Evolutionary conservation across 345 rosid genomes (phyloP).

Genomic region (Salix caprea): DNA sequence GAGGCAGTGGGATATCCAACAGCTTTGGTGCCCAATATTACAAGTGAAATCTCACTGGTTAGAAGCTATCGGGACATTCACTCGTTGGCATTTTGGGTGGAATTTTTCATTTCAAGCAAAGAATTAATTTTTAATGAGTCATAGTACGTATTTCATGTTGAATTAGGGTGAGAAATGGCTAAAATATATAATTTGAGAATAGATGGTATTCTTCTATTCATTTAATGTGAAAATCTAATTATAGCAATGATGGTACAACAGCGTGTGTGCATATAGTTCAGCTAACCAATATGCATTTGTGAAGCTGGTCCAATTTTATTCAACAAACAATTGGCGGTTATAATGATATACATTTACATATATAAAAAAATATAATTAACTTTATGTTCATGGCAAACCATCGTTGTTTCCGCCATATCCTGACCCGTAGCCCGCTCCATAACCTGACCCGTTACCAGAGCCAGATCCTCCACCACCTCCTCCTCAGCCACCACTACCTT

Average conservation of each 20-base stretch:
- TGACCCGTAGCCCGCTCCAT: not conserved
- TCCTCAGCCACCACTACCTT: constrained; percentile 4
- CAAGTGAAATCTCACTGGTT: too few relatives aligned
- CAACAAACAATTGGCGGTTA: not conserved
- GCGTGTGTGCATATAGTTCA: not conserved
- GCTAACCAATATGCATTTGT: not conserved
- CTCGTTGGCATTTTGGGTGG: too few relatives aligned
- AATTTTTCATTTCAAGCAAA: too few relatives aligned
- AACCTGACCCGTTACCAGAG: constrained; percentile 1
- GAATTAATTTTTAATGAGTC: too few relatives aligned
- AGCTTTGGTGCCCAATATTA: too few relatives aligned
- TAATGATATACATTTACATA: not conserved
- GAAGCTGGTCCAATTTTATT: not conserved
- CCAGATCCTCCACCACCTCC: constrained; percentile 29
- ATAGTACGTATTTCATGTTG: too few relatives aligned
- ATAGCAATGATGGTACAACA: not conserved
- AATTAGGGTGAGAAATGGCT: too few relatives aligned
- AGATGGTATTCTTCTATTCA: not conserved
- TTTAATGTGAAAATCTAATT: not conserved
- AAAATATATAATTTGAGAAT: not conserved
- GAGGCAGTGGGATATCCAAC: too few relatives aligned
- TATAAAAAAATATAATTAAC: too few relatives aligned
- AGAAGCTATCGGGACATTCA: too few relatives aligned
- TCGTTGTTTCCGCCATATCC: constrained; percentile 18
- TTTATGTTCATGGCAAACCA: not conserved